Percentiles rank a stretch among this genome's conserved stretches.
Conservation (phyloP, 2,329 filamentous ascomycete species). For the Cadophora luteo-olivacea region DNA sequence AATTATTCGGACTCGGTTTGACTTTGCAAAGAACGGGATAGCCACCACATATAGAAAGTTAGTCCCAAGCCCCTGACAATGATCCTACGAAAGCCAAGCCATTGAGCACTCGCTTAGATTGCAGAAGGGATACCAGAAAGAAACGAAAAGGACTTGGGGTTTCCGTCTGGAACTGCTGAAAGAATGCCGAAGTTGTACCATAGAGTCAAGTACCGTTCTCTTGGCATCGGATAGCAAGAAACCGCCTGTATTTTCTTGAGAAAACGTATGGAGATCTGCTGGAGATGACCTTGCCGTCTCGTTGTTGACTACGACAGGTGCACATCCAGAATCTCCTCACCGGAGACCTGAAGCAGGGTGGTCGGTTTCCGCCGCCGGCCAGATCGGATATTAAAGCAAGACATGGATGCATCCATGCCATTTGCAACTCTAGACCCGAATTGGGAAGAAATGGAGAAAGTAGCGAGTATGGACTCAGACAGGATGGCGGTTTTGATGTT, state of each 20-base stretch:
- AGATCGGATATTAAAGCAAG: not conserved
- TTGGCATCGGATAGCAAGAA: not conserved
- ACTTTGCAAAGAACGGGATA: not conserved
- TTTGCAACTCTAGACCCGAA: not conserved
- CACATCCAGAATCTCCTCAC: not conserved
- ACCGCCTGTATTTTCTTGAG: not conserved
- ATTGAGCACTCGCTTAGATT: not conserved
- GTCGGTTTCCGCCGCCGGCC: not conserved
- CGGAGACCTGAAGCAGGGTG: not conserved
- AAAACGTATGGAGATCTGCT: not conserved
- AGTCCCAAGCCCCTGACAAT: not conserved
- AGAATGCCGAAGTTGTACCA: not conserved
- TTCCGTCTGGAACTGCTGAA: not conserved
- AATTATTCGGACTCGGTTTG: not conserved
- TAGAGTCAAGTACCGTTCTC: not conserved
- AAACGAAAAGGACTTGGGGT: not conserved
- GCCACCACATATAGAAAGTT: conserved; percentile 11
- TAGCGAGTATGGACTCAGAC: not conserved
- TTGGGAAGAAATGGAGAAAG: not conserved
- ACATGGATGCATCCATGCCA: not conserved
- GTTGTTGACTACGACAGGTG: not conserved
- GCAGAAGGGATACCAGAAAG: conserved; percentile 1
- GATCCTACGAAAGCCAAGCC: not conserved
- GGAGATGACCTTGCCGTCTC: not conserved
- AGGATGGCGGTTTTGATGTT: conserved; percentile 3